A percentile compares a stretch with the other conserved stretches of the same genome.
Conservation (phyloP, 176 grass and related monocot species). For the Coix lacrymajobi region DNA sequence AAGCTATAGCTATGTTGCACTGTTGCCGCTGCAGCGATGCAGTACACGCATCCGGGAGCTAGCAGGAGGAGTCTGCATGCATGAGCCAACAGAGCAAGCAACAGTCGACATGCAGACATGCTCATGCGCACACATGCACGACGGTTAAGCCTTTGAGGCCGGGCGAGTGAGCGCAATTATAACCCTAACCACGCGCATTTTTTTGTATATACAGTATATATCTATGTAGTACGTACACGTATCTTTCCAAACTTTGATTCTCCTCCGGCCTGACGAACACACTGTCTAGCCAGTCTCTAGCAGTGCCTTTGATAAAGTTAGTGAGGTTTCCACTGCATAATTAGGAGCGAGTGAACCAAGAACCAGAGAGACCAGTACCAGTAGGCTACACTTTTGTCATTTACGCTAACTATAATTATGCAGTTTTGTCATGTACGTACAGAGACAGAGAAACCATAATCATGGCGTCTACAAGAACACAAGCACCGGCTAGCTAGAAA, state of each 20-base stretch:
- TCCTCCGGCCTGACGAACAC: not conserved
- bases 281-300: not conserved
- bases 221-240: not conserved
- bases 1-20: too few relatives aligned
- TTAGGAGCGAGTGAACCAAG: too few relatives aligned
- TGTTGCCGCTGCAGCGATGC: not conserved
- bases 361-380: not conserved
- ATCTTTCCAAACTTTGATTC: not conserved
- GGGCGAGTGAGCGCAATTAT: constrained; percentile 23
- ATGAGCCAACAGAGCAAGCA: not conserved
- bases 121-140: not conserved
- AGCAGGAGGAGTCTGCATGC: not conserved
- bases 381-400: not conserved
- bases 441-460: not conserved
- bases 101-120: not conserved
- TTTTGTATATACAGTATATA: constrained; percentile 2
- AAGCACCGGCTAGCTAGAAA: not conserved
- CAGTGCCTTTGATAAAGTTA: constrained; percentile 14
- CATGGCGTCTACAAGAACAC: constrained; percentile 23
- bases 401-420: constrained; percentile 13
- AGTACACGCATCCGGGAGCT: not conserved
- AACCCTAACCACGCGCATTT: not conserved
- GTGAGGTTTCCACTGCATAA: not conserved
- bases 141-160: constrained; percentile 14
- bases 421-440: constrained; percentile 13